These are phyloP conservation scores for Talaromyces rugulosus DNA, from an alignment of 2,329 filamentous ascomycete genomes.

Conservation along the genomic window DNA sequence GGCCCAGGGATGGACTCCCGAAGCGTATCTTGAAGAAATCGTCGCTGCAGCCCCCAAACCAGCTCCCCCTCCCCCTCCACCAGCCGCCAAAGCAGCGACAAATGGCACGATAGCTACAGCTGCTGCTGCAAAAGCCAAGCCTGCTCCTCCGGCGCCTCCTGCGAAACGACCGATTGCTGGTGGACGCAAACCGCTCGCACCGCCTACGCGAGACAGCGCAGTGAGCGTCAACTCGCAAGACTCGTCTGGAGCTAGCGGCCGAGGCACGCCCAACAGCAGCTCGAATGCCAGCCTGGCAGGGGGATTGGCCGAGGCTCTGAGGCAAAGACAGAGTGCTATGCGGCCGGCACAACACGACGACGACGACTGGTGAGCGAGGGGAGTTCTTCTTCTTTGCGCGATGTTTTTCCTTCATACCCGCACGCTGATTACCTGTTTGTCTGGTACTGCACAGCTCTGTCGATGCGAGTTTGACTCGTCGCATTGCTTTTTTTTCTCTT, in stretches of 20 bases:
- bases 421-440: not conserved
- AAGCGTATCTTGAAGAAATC: conserved; percentile 84
- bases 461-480: not conserved
- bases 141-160: conserved; percentile 71
- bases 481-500: not conserved
- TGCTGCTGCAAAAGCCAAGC: conserved; percentile 55
- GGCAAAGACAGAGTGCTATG: conserved; percentile 73
- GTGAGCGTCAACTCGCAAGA: conserved; percentile 47
- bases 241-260: conserved; percentile 61
- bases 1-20: conserved; percentile 89
- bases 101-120: conserved; percentile 35
- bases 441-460: not conserved
- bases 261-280: conserved; percentile 60
- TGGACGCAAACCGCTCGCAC: conserved; percentile 65
- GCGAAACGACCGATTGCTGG: conserved; percentile 68
- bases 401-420: not conserved
- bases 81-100: conserved; percentile 58
- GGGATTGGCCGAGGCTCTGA: conserved; percentile 72
- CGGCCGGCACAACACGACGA: conserved; percentile 60
- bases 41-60: conserved; percentile 56
- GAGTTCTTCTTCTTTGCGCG: not conserved
- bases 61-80: conserved; percentile 49
- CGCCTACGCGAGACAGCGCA: conserved; percentile 62
- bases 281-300: conserved; percentile 62
- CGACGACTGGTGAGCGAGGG: conserved; percentile 59